These are phyloP conservation scores for Bauhinia variegata DNA, from an alignment of 306 rosid genomes.

Conservation along the genomic window DNA sequence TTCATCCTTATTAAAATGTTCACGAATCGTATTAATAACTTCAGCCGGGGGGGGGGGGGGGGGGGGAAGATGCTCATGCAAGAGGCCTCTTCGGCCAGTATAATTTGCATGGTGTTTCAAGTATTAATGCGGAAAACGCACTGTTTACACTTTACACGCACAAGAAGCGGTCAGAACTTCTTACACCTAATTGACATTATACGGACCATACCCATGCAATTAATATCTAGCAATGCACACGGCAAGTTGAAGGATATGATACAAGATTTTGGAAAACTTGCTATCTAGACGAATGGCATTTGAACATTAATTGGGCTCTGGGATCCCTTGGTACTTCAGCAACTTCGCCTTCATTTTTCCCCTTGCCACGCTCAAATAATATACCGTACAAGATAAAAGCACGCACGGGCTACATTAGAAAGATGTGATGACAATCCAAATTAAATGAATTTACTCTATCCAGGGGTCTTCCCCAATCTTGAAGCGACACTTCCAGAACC, in stretches of 20 bases:
- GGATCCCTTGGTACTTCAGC: background rate
- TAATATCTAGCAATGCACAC: slow-evolving; percentile 11
- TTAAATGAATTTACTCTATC: slow-evolving; percentile 47
- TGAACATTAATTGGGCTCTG: background rate
- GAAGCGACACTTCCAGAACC: slow-evolving; percentile 58
- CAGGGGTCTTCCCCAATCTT: slow-evolving; percentile 60
- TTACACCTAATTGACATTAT: slow-evolving; percentile 17
- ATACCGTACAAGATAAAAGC: slow-evolving; percentile 35
- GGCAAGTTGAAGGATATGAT: slow-evolving; percentile 5
- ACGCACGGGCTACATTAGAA: slow-evolving; percentile 22
- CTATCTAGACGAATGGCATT: background rate
- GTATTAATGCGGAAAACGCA: too few species aligned
- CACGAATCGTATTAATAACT: too few species aligned
- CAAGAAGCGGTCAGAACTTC: slow-evolving; percentile 1
- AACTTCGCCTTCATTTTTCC: background rate
- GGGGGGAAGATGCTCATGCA: too few species aligned
- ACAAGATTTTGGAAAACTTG: background rate
- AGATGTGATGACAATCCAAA: slow-evolving; percentile 22
- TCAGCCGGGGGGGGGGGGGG: too few species aligned
- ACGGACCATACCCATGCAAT: slow-evolving; percentile 18
- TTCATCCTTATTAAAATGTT: too few species aligned
- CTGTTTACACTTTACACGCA: too few species aligned
- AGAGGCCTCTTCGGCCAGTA: too few species aligned
- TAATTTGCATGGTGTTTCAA: too few species aligned
- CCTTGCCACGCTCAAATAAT: background rate